Conservation (phyloP, 441 rosid genomes). For the Croton setiger region DNA sequence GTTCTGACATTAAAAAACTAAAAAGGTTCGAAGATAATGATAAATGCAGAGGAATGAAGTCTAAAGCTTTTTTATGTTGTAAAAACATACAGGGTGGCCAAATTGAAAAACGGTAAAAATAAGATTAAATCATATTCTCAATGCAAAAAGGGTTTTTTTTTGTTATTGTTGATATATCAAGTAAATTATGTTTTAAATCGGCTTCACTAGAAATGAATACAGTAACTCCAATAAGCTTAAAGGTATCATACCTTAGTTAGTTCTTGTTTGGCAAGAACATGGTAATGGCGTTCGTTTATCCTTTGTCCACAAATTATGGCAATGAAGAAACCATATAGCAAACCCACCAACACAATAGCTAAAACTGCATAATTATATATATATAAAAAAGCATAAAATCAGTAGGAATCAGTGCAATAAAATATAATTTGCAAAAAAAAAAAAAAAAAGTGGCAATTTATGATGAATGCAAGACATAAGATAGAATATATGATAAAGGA, state of each 20-base stretch:
- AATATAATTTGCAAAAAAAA: background rate
- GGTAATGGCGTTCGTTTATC: conserved; percentile 97
- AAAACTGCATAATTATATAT: conserved; percentile 61
- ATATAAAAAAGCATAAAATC: background rate
- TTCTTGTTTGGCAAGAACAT: conserved; percentile 98
- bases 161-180: background rate
- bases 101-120: background rate
- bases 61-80: background rate
- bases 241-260: conserved; percentile 71
- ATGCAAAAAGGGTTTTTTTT: background rate
- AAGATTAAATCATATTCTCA: background rate
- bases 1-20: background rate
- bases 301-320: conserved; percentile 99
- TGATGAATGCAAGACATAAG: background rate
- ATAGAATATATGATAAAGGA: background rate
- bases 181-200: background rate
- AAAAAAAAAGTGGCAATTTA: background rate
- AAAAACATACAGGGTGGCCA: background rate
- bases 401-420: background rate
- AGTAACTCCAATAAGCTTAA: conserved; percentile 5
- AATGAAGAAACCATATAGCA: conserved; percentile 96
- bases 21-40: background rate
- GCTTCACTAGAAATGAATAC: background rate
- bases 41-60: background rate
- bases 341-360: conserved; percentile 94